Evolutionary conservation across 257 asterid genomes (phyloP), one percentile per base, ranked within the genome.

Genomic region (Mitragyna speciosa): DNA sequence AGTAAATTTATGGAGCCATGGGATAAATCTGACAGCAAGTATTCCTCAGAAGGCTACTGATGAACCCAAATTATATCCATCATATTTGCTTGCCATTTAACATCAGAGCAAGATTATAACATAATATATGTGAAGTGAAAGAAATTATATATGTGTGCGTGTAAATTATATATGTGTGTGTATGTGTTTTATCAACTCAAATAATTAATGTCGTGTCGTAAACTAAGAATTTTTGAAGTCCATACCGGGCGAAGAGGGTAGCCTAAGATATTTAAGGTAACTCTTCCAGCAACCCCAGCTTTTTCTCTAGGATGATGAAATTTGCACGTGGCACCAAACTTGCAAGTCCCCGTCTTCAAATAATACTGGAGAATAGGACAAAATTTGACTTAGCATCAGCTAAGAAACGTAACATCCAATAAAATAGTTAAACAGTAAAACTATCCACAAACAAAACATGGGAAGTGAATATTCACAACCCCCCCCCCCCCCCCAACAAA

Each of bases 341-440:
- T 94, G 91, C 98, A 94, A 82, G 97, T 89, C 72, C 98, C 98
- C 14, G 97, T 94, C 90, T 91, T 92, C 84, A 94, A 82, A 89
- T 88, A 94, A 88, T 92, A 91, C 99, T 95, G 82, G 78, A 70
- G 64, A 75, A 26, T 20, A 76, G 26, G 49, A 70, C 72, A 79
- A 12, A 15, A 19, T 11, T 26, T 54, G 58, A 9, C 6, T 75
- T 28, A 79, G 80, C 63, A 79, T 39, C 12, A 75, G 52, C 30
- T 22, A 8, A 70, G 74, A 79, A 17, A 61, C 47, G 36, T 69
- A 4, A 54, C 22, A 49, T 31, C 78, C 19, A 52, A n/a, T n/a
- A n/a, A 67, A 36, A 36, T 4, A 36, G 39, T 36, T 36, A 36
- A 36, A 36, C 39, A 36, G 39, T 36, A 36, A 36, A 36, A 36